These are phyloP conservation scores for Chlamydomonas sphaeroides DNA, from an alignment of 139 green algal genomes.

Conservation along the genomic window DNA sequence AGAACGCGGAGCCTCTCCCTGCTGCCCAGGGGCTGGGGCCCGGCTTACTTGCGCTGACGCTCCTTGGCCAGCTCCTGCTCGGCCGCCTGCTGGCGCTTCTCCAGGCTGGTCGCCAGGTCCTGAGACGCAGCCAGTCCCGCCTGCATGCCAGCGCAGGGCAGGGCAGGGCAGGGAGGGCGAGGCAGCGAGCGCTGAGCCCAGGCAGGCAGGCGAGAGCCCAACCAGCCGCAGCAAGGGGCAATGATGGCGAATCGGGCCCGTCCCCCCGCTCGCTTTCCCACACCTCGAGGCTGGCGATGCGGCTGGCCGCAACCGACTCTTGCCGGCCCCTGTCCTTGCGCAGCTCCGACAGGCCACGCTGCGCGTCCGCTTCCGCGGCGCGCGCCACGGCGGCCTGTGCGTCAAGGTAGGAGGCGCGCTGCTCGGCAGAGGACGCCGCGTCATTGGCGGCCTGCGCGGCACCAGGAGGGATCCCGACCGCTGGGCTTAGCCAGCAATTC, in stretches of 20 bases:
- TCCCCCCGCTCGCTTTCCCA: too few relatives aligned
- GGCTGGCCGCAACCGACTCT: not conserved
- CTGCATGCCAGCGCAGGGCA: too few relatives aligned
- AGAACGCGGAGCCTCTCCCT: too few relatives aligned
- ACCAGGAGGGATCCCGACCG: too few relatives aligned
- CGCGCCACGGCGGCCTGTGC: slow-evolving; percentile 1
- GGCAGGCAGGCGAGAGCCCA: too few relatives aligned
- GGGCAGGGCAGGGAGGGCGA: too few relatives aligned
- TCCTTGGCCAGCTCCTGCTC: slow-evolving; percentile 5
- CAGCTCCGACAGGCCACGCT: not conserved
- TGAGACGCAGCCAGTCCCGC: not conserved
- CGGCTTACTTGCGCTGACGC: slow-evolving; percentile 2
- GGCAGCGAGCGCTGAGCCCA: too few relatives aligned
- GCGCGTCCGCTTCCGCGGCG: not conserved
- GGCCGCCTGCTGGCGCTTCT: not conserved
- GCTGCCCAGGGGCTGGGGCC: too few relatives aligned
- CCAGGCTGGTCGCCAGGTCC: not conserved
- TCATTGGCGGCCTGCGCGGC: slow-evolving; percentile 1
- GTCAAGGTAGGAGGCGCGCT: slow-evolving; percentile 21
- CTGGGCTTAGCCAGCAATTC: too few relatives aligned
- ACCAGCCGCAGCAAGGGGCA: too few relatives aligned
- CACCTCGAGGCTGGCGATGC: slow-evolving; percentile 25
- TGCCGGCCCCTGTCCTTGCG: not conserved
- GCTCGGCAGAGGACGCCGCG: not conserved
- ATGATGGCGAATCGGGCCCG: too few relatives aligned